These are phyloP conservation scores for Immersiporthe knoxdaviesiana DNA, from an alignment of 2,329 filamentous ascomycete genomes.

Conservation along the genomic window DNA sequence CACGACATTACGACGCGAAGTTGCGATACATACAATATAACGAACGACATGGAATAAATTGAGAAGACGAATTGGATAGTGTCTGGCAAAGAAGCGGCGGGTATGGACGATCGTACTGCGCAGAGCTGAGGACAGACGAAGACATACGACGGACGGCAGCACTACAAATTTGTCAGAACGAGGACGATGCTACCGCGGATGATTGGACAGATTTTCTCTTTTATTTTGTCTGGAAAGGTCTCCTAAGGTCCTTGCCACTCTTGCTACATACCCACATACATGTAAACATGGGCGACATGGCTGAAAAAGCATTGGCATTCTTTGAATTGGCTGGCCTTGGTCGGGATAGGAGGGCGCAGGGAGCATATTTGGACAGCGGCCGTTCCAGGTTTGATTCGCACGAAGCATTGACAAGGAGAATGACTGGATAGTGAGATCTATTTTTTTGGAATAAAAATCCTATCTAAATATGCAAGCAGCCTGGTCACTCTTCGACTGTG, in stretches of 20 bases:
- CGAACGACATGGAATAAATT: not conserved
- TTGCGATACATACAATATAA: not conserved
- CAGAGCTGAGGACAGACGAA: not conserved
- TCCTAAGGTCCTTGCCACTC: not conserved
- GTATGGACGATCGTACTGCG: not conserved
- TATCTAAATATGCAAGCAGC: not conserved
- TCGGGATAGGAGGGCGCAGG: not conserved
- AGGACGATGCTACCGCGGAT: not conserved
- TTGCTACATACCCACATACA: constrained; percentile 8
- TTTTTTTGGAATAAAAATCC: not conserved
- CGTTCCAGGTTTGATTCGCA: not conserved
- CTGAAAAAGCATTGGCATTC: constrained; percentile 7
- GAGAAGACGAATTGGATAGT: not conserved
- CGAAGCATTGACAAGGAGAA: constrained; percentile 4
- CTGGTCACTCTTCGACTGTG: not conserved
- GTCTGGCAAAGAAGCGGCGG: not conserved
- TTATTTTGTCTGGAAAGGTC: not conserved
- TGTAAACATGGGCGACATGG: constrained; percentile 1
- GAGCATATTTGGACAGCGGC: not conserved
- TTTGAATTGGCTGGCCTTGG: not conserved
- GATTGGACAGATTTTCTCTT: not conserved
- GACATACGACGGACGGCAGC: not conserved
- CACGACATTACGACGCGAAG: not conserved
- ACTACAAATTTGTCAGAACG: not conserved
- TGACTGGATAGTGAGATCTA: not conserved